Percentiles rank a stretch among this genome's conserved stretches.
Conservation (phyloP, 345 rosid species). For the Eucalyptus urophylla region DNA sequence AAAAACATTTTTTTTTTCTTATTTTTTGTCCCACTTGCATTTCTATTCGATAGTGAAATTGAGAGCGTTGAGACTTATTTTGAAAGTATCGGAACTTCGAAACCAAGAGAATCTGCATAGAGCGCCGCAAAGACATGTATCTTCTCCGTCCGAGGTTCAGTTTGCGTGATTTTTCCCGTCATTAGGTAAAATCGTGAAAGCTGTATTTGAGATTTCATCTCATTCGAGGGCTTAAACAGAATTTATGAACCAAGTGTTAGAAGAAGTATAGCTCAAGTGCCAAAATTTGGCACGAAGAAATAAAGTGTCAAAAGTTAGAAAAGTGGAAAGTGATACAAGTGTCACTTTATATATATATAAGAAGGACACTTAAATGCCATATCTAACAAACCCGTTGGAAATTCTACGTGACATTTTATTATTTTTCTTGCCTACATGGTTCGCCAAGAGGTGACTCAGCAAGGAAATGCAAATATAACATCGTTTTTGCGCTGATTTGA, state of each 20-base stretch:
- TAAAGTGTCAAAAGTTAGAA: rapidly evolving
- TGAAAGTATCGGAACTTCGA: neutral
- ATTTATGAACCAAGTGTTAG: neutral
- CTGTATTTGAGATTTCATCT: neutral
- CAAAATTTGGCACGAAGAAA: no score
- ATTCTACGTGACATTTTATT: no score
- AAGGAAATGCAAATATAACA: no score
- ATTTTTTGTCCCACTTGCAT: neutral
- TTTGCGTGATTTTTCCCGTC: neutral
- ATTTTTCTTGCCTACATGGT: no score
- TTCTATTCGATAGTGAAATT: neutral
- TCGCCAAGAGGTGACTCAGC: no score
- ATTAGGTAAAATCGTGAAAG: neutral
- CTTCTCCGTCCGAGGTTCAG: neutral
- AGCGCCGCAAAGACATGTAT: neutral
- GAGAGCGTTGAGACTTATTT: neutral
- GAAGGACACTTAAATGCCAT: no score
- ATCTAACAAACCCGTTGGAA: rapidly evolving
- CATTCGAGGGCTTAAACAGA: neutral
- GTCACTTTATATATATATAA: no score
- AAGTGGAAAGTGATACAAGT: no score
- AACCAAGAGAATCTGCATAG: neutral
- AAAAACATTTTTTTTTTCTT: no score
- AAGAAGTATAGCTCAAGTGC: no score
- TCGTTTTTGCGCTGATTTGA: rapidly evolving